These are phyloP conservation scores for Ophiosphaerella narmari DNA, from an alignment of 2,329 filamentous ascomycete species.

Conservation along the genomic window DNA sequence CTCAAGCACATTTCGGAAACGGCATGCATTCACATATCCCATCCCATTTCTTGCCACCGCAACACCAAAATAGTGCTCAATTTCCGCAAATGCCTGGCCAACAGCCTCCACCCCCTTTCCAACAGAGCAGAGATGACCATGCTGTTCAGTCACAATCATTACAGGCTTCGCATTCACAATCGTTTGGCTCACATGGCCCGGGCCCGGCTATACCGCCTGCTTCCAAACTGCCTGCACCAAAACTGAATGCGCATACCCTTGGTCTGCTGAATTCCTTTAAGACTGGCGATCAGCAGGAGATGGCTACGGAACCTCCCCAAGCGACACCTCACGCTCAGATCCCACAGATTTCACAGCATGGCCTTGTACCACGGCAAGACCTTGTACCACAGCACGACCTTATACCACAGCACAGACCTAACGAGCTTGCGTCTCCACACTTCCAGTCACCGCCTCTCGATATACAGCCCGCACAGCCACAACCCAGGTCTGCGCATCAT, in stretches of 20 bases:
- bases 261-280: constrained; percentile 65
- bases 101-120: constrained; percentile 8
- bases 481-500: constrained; percentile 50
- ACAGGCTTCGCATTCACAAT: constrained; percentile 32
- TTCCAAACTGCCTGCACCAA: constrained; percentile 62
- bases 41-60: constrained; percentile 21
- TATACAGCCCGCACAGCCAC: constrained; percentile 38
- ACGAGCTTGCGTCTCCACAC: constrained; percentile 33
- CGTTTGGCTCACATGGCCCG: constrained; percentile 42
- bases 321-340: not conserved
- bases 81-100: constrained; percentile 21
- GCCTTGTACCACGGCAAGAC: constrained; percentile 19
- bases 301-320: constrained; percentile 9
- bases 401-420: constrained; percentile 23
- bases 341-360: constrained; percentile 11
- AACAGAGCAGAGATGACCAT: constrained; percentile 25
- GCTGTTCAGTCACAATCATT: constrained; percentile 36
- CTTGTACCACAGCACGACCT: constrained; percentile 17
- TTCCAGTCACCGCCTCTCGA: constrained; percentile 36
- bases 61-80: constrained; percentile 11
- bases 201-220: constrained; percentile 57
- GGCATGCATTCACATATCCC: constrained; percentile 28
- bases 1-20: constrained; percentile 28
- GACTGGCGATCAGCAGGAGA: constrained; percentile 25
- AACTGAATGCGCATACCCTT: constrained; percentile 61